phyloP scores from a whole-genome alignment of 192 early-diverging fungal species.

The Podila epicladia region DNA sequence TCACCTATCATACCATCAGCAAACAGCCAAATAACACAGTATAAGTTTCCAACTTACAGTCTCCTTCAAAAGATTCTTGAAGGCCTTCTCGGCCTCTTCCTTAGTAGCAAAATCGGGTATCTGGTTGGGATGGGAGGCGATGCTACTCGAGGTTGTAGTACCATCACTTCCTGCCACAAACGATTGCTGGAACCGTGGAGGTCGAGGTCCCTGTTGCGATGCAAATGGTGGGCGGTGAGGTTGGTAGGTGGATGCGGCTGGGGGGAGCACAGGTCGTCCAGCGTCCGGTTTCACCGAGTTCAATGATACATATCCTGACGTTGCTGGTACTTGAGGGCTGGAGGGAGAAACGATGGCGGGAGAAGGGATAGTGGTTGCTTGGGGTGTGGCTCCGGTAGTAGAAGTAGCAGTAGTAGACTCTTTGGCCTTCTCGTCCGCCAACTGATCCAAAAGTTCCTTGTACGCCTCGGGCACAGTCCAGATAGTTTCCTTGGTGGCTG shows the following conservation, averaged over 20 bases:
- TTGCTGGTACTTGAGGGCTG: not conserved
- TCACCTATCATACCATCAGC: not conserved
- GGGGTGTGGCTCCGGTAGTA: not conserved
- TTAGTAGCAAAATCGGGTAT: conserved; percentile 72
- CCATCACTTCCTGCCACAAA: conserved; percentile 25
- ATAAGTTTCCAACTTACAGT: conserved; percentile 54
- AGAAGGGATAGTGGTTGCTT: not conserved
- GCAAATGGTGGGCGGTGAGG: conserved; percentile 9
- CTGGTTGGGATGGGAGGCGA: not conserved
- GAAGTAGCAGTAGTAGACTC: conserved; percentile 1
- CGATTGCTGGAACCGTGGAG: conserved; percentile 40
- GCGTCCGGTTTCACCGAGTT: not conserved
- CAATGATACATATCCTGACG: not conserved
- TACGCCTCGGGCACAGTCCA: conserved; percentile 89
- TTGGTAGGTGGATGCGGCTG: not conserved
- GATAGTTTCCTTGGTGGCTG: conserved; percentile 76
- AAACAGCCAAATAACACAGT: not conserved
- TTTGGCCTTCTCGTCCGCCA: conserved; percentile 47
- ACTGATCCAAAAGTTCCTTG: conserved; percentile 58
- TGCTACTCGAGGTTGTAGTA: not conserved
- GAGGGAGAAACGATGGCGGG: not conserved
- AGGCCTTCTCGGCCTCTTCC: conserved; percentile 87
- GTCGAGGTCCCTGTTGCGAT: conserved; percentile 20
- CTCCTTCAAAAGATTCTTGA: conserved; percentile 75
- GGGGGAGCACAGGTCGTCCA: not conserved